Conservation (phyloP, 169 alveolate genomes). For the Eimeria maxima region DNA sequence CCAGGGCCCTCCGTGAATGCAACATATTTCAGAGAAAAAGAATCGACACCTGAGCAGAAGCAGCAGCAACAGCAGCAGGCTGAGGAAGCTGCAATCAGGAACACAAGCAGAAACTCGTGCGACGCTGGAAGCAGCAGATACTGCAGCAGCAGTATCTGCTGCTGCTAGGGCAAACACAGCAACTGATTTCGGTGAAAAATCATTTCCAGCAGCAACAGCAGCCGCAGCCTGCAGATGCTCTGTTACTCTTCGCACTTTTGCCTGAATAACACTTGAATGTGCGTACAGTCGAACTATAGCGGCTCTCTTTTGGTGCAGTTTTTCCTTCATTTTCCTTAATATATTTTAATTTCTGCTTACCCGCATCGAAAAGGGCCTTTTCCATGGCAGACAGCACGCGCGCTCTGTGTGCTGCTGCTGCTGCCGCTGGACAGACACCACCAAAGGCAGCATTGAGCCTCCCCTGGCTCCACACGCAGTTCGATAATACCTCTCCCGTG, state of each 20-base stretch:
- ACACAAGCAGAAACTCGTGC: not conserved
- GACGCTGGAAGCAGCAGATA: not conserved
- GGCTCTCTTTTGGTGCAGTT: not conserved
- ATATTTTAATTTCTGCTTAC: not conserved
- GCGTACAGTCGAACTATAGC: not conserved
- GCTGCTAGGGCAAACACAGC: too few relatives aligned
- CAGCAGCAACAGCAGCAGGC: not conserved
- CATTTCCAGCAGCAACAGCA: not conserved
- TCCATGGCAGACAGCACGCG: not conserved
- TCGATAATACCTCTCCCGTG: not conserved
- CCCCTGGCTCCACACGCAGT: slow-evolving; percentile 55
- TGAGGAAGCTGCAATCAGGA: not conserved
- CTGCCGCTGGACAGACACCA: slow-evolving; percentile 58
- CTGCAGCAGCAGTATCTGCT: not conserved
- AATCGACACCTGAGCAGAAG: slow-evolving; percentile 7
- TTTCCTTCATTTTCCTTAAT: not conserved
- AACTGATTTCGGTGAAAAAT: too few relatives aligned
- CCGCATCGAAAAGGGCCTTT: not conserved
- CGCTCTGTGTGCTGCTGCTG: not conserved
- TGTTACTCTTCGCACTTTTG: too few relatives aligned
- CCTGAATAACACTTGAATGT: too few relatives aligned
- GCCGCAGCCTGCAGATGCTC: too few relatives aligned
- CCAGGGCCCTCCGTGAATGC: slow-evolving; percentile 81
- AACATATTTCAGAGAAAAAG: slow-evolving; percentile 6
- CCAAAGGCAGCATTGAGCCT: slow-evolving; percentile 9